Evolutionary conservation across 768 basidiomycete species (phyloP).

Genomic region (Coprinopsis marcescibilis): DNA sequence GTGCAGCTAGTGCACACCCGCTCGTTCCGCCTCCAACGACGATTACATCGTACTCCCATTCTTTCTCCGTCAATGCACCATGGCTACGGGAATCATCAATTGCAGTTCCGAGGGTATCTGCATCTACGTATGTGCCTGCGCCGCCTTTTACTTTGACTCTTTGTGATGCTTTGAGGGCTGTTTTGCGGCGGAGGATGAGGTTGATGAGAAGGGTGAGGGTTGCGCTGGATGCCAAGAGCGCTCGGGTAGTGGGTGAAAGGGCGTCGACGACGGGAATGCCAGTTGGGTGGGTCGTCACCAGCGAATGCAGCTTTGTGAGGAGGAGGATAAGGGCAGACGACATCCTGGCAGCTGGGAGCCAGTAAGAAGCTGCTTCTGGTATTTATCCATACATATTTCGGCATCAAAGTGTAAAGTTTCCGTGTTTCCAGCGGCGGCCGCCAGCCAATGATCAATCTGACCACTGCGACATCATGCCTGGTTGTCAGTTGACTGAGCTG

Average conservation of each 20-base stretch:
- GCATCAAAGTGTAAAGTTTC: too few relatives aligned
- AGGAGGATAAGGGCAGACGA: not conserved
- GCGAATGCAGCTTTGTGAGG: not conserved
- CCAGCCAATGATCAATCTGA: too few relatives aligned
- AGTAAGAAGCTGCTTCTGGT: too few relatives aligned
- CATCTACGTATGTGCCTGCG: slow-evolving; percentile 4
- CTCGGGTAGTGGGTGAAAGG: slow-evolving; percentile 5
- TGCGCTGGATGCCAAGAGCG: slow-evolving; percentile 8
- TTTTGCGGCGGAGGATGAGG: not conserved
- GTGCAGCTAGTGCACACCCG: slow-evolving; percentile 54
- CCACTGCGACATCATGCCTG: too few relatives aligned
- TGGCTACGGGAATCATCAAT: not conserved
- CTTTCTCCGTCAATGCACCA: slow-evolving; percentile 1
- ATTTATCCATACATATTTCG: too few relatives aligned
- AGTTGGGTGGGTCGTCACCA: slow-evolving; percentile 1
- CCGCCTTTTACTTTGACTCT: slow-evolving; percentile 3
- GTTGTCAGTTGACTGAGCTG: too few relatives aligned
- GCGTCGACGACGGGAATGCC: slow-evolving; percentile 4
- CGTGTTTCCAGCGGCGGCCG: too few relatives aligned
- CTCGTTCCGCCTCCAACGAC: slow-evolving; percentile 55
- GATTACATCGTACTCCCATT: slow-evolving; percentile 40
- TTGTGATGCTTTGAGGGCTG: not conserved
- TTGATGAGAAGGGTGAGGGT: slow-evolving; percentile 4
- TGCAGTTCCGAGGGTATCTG: not conserved
- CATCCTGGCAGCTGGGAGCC: too few relatives aligned